phyloP scores from a whole-genome alignment of 148 eudicot species.

The Nyssa sinensis region DNA sequence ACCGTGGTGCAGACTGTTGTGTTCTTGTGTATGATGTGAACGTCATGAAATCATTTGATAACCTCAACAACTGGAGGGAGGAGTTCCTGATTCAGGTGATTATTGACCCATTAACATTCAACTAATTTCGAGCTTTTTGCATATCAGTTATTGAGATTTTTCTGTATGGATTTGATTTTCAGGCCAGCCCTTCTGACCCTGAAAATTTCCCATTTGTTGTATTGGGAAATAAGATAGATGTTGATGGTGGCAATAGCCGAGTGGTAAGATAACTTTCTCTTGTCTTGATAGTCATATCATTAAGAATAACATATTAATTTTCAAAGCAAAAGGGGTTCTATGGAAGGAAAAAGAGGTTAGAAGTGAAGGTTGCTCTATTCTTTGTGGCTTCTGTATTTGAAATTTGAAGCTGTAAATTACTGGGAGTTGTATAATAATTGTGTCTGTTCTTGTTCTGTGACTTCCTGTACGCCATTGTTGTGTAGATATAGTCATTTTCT shows the following conservation, averaged over 20 bases:
- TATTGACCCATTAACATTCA: not conserved
- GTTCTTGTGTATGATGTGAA: constrained; percentile 65
- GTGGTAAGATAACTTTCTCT: constrained; percentile 39
- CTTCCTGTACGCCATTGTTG: not conserved
- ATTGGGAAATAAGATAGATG: constrained; percentile 68
- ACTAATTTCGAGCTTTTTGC: not conserved
- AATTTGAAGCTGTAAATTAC: not conserved
- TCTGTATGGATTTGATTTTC: constrained; percentile 1
- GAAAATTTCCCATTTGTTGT: constrained; percentile 68
- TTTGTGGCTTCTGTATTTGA: not conserved
- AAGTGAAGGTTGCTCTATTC: not conserved
- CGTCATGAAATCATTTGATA: constrained; percentile 59
- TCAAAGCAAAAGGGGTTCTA: not conserved
- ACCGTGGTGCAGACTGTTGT: constrained; percentile 67
- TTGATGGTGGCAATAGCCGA: constrained; percentile 66
- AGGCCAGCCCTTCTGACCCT: constrained; percentile 64
- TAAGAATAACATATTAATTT: not conserved
- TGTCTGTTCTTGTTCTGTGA: not conserved
- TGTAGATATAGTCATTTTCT: not conserved
- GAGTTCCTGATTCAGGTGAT: constrained; percentile 61
- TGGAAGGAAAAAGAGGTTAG: not conserved
- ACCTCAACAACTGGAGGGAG: constrained; percentile 60
- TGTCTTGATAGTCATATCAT: not conserved
- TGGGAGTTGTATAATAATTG: not conserved
- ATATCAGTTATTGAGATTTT: not conserved